These are phyloP conservation scores for Annulohypoxylon nitens DNA, from an alignment of 495 filamentous ascomycete species.

Conservation along the genomic window DNA sequence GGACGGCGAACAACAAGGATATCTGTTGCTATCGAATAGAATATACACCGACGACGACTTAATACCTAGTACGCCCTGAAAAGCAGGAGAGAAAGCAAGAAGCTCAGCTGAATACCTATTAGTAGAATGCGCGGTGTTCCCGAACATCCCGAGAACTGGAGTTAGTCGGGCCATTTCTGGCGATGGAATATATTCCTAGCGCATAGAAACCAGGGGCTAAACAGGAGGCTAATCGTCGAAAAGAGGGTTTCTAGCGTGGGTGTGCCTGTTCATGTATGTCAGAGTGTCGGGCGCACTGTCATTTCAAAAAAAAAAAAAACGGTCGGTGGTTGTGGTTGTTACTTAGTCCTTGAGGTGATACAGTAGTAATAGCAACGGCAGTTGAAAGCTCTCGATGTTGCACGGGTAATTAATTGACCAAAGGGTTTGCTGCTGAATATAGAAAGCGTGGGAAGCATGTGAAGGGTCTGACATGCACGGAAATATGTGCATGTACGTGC, in stretches of 20 bases:
- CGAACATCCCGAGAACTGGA: slow-evolving; percentile 41
- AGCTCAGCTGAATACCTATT: slow-evolving; percentile 5
- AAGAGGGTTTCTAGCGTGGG: slow-evolving; percentile 31
- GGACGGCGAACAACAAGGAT: slow-evolving; percentile 5
- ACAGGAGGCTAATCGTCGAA: slow-evolving; percentile 35
- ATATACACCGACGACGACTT: slow-evolving; percentile 5
- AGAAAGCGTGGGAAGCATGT: slow-evolving; percentile 41
- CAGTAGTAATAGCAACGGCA: slow-evolving; percentile 40
- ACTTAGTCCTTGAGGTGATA: slow-evolving; percentile 1
- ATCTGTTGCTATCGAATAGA: slow-evolving; percentile 3
- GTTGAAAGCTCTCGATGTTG: slow-evolving; percentile 36
- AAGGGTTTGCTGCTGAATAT: slow-evolving; percentile 24
- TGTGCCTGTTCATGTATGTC: slow-evolving; percentile 37
- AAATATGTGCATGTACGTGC: slow-evolving; percentile 15
- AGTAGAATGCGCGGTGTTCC: slow-evolving; percentile 30
- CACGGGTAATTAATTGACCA: slow-evolving; percentile 31
- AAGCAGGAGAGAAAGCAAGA: background rate
- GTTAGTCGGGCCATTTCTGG: slow-evolving; percentile 35
- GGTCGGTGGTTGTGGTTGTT: slow-evolving; percentile 5
- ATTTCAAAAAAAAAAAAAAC: slow-evolving; percentile 29
- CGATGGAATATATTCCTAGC: slow-evolving; percentile 30
- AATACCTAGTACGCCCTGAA: background rate
- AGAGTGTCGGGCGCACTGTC: slow-evolving; percentile 39
- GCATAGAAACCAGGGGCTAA: slow-evolving; percentile 27
- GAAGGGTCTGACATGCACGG: slow-evolving; percentile 42